These are phyloP conservation scores for Lecanicillium sp. DNA, from an alignment of 2,329 filamentous ascomycete species.

Conservation along the genomic window DNA sequence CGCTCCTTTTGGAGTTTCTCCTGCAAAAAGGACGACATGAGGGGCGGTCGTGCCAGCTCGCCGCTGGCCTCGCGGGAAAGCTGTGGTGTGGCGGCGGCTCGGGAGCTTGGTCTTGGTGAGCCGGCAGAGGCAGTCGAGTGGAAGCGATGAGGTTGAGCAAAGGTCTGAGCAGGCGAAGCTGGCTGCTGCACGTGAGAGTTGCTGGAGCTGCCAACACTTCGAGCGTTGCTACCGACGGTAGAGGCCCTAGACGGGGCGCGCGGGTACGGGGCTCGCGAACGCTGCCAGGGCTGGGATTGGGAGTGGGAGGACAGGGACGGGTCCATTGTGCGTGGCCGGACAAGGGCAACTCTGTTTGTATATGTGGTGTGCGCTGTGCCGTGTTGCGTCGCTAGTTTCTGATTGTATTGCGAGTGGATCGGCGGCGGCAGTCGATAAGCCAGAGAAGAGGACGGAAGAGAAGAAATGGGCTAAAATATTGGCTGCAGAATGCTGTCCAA, in stretches of 20 bases:
- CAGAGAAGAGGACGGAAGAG: background rate
- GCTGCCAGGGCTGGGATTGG: conserved; percentile 22
- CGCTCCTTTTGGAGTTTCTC: conserved; percentile 49
- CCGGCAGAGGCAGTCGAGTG: conserved; percentile 33
- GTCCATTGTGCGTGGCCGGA: conserved; percentile 33
- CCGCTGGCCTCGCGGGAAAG: conserved; percentile 37
- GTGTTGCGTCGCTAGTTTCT: no score
- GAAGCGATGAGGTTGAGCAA: conserved; percentile 34
- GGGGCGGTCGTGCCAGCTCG: conserved; percentile 34
- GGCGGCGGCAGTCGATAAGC: background rate
- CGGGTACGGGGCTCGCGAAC: conserved; percentile 27
- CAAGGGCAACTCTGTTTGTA: no score
- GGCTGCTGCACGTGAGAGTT: conserved; percentile 28
- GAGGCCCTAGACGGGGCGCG: conserved; percentile 43
- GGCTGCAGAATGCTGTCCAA: conserved; percentile 3
- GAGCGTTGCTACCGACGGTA: conserved; percentile 36
- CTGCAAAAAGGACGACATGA: conserved; percentile 47
- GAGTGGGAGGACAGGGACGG: conserved; percentile 18
- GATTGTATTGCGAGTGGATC: no score
- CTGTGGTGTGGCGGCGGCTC: conserved; percentile 35
- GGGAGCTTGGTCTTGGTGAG: conserved; percentile 33
- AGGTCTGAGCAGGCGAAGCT: conserved; percentile 29
- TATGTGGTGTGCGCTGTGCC: no score
- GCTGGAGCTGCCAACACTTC: conserved; percentile 37
- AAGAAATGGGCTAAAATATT: background rate